A percentile compares a stretch with the other conserved stretches of the same genome.
Conservation (phyloP, 331 rosid species). For the Cydonia oblonga region DNA sequence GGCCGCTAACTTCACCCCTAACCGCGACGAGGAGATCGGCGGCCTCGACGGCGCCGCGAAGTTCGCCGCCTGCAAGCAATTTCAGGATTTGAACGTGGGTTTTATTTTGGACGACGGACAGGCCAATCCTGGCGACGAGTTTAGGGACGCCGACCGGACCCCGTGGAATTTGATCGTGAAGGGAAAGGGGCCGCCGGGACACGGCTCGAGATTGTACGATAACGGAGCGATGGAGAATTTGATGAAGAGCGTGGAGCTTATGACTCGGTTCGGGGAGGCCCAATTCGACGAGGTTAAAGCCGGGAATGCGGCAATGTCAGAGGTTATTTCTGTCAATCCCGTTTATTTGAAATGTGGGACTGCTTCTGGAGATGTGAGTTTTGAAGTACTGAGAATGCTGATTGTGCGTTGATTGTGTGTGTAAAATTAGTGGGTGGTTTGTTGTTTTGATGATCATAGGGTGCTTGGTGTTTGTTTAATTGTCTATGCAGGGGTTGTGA, state of each 20-base stretch:
- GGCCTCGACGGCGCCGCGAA: slow-evolving; percentile 42
- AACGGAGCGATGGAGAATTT: slow-evolving; percentile 76
- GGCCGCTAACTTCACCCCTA: slow-evolving; percentile 21
- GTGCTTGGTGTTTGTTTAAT: not conserved
- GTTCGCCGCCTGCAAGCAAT: slow-evolving; percentile 47
- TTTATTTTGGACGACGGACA: slow-evolving; percentile 83
- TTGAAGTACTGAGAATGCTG: not conserved
- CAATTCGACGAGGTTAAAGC: slow-evolving; percentile 76
- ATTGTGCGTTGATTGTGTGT: not conserved
- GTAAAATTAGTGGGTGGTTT: not conserved
- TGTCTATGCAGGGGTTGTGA: slow-evolving; percentile 57
- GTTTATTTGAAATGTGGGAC: slow-evolving; percentile 69
- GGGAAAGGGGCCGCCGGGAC: slow-evolving; percentile 58
- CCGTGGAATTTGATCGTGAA: slow-evolving; percentile 62
- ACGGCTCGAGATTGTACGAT: slow-evolving; percentile 70
- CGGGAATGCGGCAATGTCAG: slow-evolving; percentile 52
- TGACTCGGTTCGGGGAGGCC: slow-evolving; percentile 59
- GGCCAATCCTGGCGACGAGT: slow-evolving; percentile 58
- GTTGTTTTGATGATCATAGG: not conserved
- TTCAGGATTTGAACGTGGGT: slow-evolving; percentile 52
- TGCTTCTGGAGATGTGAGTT: slow-evolving; percentile 50
- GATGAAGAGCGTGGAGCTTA: slow-evolving; percentile 68
- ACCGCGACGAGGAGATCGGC: slow-evolving; percentile 80
- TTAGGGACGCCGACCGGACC: slow-evolving; percentile 61
- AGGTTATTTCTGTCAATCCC: slow-evolving; percentile 80